A percentile compares a stretch with the other conserved stretches of the same genome.
These are phyloP conservation scores for Botryosphaeria agaves DNA, from an alignment of 2,329 filamentous ascomycete species.

Conservation along the genomic window DNA sequence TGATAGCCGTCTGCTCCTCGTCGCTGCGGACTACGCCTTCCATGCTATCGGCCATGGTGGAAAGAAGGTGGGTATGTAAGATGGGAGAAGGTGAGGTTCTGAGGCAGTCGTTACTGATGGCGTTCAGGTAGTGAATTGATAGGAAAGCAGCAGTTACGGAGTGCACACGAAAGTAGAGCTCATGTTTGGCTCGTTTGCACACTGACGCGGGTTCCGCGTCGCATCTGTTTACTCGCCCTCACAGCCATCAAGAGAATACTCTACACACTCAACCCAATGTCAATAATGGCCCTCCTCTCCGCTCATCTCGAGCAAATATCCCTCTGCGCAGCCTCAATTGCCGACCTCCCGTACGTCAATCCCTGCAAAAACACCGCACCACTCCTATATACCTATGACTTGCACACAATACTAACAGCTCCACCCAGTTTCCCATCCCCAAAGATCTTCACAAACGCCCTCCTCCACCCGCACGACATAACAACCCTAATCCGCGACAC, in stretches of 20 bases:
- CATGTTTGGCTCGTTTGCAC: too few species aligned
- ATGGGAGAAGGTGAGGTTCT: background rate
- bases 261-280: too few species aligned
- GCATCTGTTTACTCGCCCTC: too few species aligned
- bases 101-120: background rate
- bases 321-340: constrained; percentile 29
- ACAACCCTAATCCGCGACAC: constrained; percentile 90
- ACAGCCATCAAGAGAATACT: too few species aligned
- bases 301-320: constrained; percentile 33
- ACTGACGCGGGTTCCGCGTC: too few species aligned
- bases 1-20: constrained; percentile 23
- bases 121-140: too few species aligned
- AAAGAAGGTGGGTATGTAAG: background rate
- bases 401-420: background rate
- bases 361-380: background rate
- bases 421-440: constrained; percentile 59
- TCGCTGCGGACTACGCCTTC: constrained; percentile 24
- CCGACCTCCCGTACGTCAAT: constrained; percentile 22
- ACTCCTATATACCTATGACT: too few species aligned
- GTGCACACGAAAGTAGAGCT: too few species aligned
- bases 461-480: constrained; percentile 79
- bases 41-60: constrained; percentile 31
- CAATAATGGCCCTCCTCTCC: constrained; percentile 21
- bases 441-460: constrained; percentile 90
- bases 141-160: too few species aligned